Evolutionary conservation across 225 moss, liverwort and hornwort genomes (phyloP).

Genomic region (Climacium dendroides): DNA sequence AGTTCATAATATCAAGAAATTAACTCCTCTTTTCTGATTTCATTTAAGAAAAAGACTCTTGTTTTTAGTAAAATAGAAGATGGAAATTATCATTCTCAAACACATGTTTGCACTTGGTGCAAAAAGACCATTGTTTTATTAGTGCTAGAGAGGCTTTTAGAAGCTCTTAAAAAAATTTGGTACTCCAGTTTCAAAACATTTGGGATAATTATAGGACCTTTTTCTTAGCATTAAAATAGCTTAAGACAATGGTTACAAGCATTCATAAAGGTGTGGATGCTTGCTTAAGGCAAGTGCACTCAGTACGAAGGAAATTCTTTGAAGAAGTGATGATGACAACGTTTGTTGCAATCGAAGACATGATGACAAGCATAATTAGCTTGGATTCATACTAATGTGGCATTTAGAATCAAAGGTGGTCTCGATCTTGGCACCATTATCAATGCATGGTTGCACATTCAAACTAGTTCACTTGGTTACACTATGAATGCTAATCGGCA

Average conservation of each 20-base stretch:
- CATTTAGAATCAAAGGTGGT: neutral
- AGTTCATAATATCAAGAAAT: neutral
- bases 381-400: neutral
- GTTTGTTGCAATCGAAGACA: neutral
- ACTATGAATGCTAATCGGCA: neutral
- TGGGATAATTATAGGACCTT: rapidly evolving
- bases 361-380: neutral
- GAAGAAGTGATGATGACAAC: neutral
- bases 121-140: neutral
- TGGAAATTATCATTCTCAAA: neutral
- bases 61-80: neutral
- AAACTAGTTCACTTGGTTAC: neutral
- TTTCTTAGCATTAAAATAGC: neutral
- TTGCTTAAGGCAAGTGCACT: neutral
- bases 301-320: neutral
- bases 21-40: neutral
- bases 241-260: neutral
- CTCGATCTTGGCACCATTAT: neutral
- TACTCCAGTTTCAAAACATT: neutral
- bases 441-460: neutral
- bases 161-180: neutral
- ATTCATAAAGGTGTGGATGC: neutral
- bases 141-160: neutral
- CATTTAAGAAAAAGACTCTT: neutral
- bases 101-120: too few species aligned